Conservation (phyloP, 2,329 filamentous ascomycete species). For the Westerdykella sp. region DNA sequence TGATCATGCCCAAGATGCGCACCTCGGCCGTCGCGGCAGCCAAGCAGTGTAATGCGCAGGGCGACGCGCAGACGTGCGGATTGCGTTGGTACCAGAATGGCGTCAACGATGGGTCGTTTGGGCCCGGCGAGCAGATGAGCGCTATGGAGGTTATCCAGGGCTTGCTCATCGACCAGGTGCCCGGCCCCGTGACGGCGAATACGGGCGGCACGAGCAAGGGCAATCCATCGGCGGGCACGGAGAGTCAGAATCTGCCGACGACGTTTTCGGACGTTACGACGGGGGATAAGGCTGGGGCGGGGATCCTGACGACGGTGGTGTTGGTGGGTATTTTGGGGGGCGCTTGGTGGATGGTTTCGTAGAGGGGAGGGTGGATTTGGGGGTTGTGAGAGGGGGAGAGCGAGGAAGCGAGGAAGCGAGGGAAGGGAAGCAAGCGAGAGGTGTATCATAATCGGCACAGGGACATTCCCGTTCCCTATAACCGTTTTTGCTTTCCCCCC, state of each 20-base stretch:
- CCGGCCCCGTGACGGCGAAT: conserved; percentile 40
- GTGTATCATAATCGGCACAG: too few relatives aligned
- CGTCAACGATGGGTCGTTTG: conserved; percentile 44
- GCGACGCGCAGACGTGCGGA: conserved; percentile 43
- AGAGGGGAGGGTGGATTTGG: conserved; percentile 3
- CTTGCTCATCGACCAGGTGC: conserved; percentile 34
- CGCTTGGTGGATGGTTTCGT: conserved; percentile 49
- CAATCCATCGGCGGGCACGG: conserved; percentile 38
- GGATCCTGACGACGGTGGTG: conserved; percentile 56
- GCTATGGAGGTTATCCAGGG: conserved; percentile 50
- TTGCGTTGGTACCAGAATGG: conserved; percentile 40
- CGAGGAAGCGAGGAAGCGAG: too few relatives aligned
- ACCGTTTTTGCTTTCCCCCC: too few relatives aligned
- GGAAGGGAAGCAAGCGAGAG: too few relatives aligned
- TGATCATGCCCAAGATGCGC: conserved; percentile 48
- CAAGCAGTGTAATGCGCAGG: conserved; percentile 47
- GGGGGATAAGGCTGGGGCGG: conserved; percentile 63
- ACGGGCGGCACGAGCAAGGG: conserved; percentile 50
- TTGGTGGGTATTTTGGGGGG: conserved; percentile 51
- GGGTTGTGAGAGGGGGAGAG: too few relatives aligned
- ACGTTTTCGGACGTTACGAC: conserved; percentile 42
- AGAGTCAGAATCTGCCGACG: conserved; percentile 25
- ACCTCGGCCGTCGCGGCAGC: conserved; percentile 53
- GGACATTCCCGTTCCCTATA: too few relatives aligned
- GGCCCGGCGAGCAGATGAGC: conserved; percentile 56